phyloP scores from a whole-genome alignment of 345 rosid genomes.

The Streptanthus diversifolius region DNA sequence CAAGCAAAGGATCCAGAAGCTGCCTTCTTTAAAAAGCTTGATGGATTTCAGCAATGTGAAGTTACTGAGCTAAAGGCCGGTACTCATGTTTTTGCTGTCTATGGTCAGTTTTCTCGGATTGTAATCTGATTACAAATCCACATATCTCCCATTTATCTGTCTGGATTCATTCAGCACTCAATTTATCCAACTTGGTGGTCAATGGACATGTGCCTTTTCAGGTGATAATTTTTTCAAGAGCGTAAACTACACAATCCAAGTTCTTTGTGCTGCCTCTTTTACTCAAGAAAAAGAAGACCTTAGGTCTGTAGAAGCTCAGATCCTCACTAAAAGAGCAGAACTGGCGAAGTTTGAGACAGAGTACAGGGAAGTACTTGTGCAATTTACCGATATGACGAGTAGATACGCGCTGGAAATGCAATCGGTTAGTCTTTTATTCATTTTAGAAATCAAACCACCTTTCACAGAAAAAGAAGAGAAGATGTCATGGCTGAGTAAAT shows the following conservation, averaged over 20 bases:
- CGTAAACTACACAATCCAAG: slow-evolving; percentile 85
- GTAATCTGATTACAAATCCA: background rate
- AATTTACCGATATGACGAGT: slow-evolving; percentile 87
- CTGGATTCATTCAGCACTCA: background rate
- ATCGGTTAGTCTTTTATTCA: slow-evolving; percentile 49
- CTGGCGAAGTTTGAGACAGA: slow-evolving; percentile 88
- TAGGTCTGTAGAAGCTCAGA: slow-evolving; percentile 81
- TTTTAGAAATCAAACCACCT: background rate
- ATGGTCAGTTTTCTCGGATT: slow-evolving; percentile 55
- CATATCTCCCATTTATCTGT: background rate
- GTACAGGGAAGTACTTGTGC: slow-evolving; percentile 88
- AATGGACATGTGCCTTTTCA: slow-evolving; percentile 29
- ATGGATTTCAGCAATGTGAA: slow-evolving; percentile 97
- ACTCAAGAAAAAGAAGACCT: slow-evolving; percentile 71
- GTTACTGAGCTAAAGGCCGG: slow-evolving; percentile 86
- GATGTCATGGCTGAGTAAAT: background rate
- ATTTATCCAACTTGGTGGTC: slow-evolving; percentile 6
- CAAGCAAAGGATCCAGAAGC: slow-evolving; percentile 89
- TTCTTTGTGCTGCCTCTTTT: slow-evolving; percentile 75
- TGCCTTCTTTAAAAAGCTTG: slow-evolving; percentile 86
- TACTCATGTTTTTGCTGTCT: slow-evolving; percentile 84
- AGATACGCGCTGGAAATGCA: slow-evolving; percentile 95
- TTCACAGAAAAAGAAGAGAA: background rate
- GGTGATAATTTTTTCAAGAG: slow-evolving; percentile 97
- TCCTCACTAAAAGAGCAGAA: slow-evolving; percentile 79